Evolutionary conservation across 2,329 filamentous ascomycete genomes (phyloP), one percentile per base, ranked within the genome.

Genomic region (Hymenoscyphus salicellus): DNA sequence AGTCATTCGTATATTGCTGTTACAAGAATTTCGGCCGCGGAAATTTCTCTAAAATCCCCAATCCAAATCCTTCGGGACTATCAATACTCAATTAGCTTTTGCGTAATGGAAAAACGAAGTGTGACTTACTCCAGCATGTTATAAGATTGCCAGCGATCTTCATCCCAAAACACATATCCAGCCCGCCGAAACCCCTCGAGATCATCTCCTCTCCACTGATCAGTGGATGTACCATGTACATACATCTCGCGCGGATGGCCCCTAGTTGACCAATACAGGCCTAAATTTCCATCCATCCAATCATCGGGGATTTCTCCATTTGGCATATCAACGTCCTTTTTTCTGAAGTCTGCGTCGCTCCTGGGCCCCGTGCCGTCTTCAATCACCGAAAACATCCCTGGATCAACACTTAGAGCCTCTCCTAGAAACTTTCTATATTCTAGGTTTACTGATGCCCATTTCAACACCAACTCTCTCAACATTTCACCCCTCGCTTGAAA

Each of bases 401-500:
- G 41, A 17, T 46, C 17, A 20, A 20, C 41, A 20, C 8, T 20
- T 23, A 46, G 41, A 20, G 41, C 41, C n/a, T 46, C 41, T 20
- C 20, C 20, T 20, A 46, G 41, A 46, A 46, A 46, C 17, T 20
- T 10, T 20, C 41, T 20, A 7, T 20, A 3, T 8, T 20, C 41
- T 20, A 8, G 5, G 20, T 55, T 28, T 30, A 17, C 23, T 26
- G 23, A 52, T 7, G n/a, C n/a, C 46, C 23, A 5, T 55, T 55
- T 55, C 23, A 6, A 5, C 11, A 55, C 23, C 52, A 55, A 32
- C 17, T n/a, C 52, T 20, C 8, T 46, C 41, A 46, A 32, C 52
- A n/a, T n/a, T 28, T 17, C 28, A 17, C 30, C 38, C 32, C 58
- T 46, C 36, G 55, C 23, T 58, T 52, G 36, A 52, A 64, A 61